Evolutionary conservation across 2,329 filamentous ascomycete species (phyloP).

Genomic region (Hirsutella rhossiliensis): DNA sequence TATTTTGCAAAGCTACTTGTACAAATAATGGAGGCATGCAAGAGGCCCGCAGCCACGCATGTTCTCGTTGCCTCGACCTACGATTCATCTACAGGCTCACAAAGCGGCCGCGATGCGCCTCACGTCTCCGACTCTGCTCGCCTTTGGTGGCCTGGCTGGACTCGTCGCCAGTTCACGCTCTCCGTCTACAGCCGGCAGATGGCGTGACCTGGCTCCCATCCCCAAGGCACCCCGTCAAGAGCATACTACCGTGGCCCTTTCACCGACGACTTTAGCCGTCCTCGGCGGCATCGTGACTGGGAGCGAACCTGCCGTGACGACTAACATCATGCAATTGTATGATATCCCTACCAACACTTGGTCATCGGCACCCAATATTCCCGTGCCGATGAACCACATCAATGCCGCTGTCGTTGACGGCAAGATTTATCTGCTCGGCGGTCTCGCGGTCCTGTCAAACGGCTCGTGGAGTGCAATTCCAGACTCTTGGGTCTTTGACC

Average conservation of each 20-base stretch:
- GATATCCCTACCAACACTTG: not conserved
- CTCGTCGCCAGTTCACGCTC: too few species aligned
- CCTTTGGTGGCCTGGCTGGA: too few species aligned
- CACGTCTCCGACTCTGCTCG: too few species aligned
- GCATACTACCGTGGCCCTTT: not conserved
- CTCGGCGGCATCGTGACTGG: not conserved
- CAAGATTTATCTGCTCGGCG: not conserved
- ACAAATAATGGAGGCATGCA: too few species aligned
- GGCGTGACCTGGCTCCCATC: not conserved
- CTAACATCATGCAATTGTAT: not conserved
- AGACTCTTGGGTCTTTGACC: not conserved
- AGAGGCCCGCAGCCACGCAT: too few species aligned
- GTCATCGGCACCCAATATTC: not conserved
- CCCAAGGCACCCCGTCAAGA: not conserved
- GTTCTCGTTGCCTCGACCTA: too few species aligned
- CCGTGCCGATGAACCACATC: not conserved
- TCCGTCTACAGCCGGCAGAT: not conserved
- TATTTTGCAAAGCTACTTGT: too few species aligned
- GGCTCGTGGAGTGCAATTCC: not conserved
- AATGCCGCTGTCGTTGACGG: not conserved
- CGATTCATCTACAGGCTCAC: too few species aligned
- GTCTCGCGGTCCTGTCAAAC: not conserved
- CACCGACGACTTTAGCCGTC: not conserved
- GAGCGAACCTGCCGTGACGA: not conserved
- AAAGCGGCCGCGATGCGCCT: too few species aligned